Percentiles rank a stretch among this genome's conserved stretches.
These are phyloP conservation scores for Boletus coccyginus DNA, from an alignment of 768 basidiomycete species.

Conservation along the genomic window DNA sequence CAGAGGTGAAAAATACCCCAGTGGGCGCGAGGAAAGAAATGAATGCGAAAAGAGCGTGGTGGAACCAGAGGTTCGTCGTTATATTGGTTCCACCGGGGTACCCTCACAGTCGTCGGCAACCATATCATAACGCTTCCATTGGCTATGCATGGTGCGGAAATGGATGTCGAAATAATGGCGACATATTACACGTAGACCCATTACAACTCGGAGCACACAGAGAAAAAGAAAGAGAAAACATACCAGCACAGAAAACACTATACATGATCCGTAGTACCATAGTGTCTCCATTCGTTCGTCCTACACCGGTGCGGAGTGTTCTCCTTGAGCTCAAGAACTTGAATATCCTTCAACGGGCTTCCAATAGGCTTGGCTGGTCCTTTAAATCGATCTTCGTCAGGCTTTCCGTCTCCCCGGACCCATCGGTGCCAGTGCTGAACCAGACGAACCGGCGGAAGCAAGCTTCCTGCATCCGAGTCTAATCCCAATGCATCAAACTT, in stretches of 20 bases:
- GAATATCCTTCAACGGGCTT: slow-evolving; percentile 25
- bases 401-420: slow-evolving; percentile 42
- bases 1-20: not conserved
- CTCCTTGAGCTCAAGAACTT: slow-evolving; percentile 28
- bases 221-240: not conserved
- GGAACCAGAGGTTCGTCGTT: not conserved
- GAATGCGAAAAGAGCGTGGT: not conserved
- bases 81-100: not conserved
- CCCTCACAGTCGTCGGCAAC: not conserved
- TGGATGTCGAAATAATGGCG: too few relatives aligned
- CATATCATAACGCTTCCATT: not conserved
- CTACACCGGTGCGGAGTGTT: slow-evolving; percentile 22
- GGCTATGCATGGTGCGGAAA: too few relatives aligned
- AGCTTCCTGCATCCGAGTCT: slow-evolving; percentile 34
- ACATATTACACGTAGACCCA: too few relatives aligned
- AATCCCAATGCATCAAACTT: slow-evolving; percentile 78
- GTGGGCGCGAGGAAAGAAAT: not conserved
- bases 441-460: slow-evolving; percentile 30
- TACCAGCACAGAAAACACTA: slow-evolving; percentile 7
- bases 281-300: not conserved
- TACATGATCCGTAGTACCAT: too few relatives aligned
- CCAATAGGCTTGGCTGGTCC: slow-evolving; percentile 50
- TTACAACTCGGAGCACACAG: not conserved
- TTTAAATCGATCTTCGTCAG: slow-evolving; percentile 51
- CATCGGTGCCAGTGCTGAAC: not conserved